Conservation (phyloP, 106 monocot species). For the Apostasia ramifera region DNA sequence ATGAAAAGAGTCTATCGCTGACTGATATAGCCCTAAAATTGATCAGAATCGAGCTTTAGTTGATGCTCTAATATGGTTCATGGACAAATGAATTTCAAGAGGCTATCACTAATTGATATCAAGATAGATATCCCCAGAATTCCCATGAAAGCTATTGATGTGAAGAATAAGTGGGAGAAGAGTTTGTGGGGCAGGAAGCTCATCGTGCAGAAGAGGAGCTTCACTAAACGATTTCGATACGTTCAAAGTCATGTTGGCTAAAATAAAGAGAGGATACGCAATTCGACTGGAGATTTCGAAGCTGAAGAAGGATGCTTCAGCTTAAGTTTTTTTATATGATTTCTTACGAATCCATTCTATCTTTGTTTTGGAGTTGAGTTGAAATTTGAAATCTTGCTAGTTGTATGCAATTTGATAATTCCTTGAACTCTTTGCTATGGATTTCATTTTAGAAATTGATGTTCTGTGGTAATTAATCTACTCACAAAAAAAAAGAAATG, state of each 20-base stretch:
- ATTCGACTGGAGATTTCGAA: slow-evolving; percentile 39
- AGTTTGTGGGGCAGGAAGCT: slow-evolving; percentile 83
- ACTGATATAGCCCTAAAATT: too few species aligned
- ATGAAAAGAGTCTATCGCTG: too few species aligned
- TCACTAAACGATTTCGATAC: slow-evolving; percentile 74
- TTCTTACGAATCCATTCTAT: too few species aligned
- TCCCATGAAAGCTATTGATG: slow-evolving; percentile 80
- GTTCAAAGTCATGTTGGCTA: slow-evolving; percentile 85
- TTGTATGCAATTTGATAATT: too few species aligned
- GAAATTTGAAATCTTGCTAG: too few species aligned
- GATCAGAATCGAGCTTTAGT: slow-evolving; percentile 28
- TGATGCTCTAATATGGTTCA: slow-evolving; percentile 85
- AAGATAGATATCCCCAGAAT: slow-evolving; percentile 78
- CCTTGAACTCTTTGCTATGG: too few species aligned
- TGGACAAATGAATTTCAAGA: slow-evolving; percentile 80
- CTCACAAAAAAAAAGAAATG: too few species aligned
- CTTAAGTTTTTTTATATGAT: background rate
- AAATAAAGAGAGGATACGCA: slow-evolving; percentile 49
- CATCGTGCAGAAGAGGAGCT: slow-evolving; percentile 81
- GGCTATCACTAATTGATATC: slow-evolving; percentile 72
- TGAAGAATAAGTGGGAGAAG: slow-evolving; percentile 82
- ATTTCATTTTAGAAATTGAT: too few species aligned
- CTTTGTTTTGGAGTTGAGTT: too few species aligned
- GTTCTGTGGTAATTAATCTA: too few species aligned
- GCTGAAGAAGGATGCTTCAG: slow-evolving; percentile 25